Evolutionary conservation across 1,139 yeast species (phyloP).

Genomic region (Suhomyces maxii): DNA sequence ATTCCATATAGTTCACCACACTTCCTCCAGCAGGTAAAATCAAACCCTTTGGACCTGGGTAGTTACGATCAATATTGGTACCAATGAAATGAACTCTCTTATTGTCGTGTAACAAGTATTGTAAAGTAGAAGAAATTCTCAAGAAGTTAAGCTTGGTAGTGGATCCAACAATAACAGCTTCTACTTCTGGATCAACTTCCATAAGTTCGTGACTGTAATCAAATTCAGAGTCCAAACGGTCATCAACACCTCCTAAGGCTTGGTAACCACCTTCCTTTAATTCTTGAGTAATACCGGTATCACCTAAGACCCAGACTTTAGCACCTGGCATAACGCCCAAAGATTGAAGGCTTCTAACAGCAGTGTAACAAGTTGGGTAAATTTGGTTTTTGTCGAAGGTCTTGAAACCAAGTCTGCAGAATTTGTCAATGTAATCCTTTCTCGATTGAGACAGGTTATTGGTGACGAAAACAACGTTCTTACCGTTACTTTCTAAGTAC

Average conservation of each 20-base stretch:
- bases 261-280: slow-evolving; percentile 64
- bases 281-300: slow-evolving; percentile 76
- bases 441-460: slow-evolving; percentile 44
- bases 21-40: slow-evolving; percentile 46
- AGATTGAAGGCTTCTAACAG: slow-evolving; percentile 23
- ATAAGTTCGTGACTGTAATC: slow-evolving; percentile 49
- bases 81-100: slow-evolving; percentile 41
- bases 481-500: slow-evolving; percentile 43
- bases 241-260: slow-evolving; percentile 72
- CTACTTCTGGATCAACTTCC: slow-evolving; percentile 39
- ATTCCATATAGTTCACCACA: slow-evolving; percentile 40
- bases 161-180: slow-evolving; percentile 44
- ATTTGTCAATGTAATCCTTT: slow-evolving; percentile 32
- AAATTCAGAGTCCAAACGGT: slow-evolving; percentile 29
- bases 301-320: slow-evolving; percentile 87
- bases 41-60: slow-evolving; percentile 42
- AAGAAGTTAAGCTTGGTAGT: slow-evolving; percentile 40
- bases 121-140: slow-evolving; percentile 41
- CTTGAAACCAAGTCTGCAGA: slow-evolving; percentile 32
- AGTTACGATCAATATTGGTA: slow-evolving; percentile 41
- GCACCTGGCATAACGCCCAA: slow-evolving; percentile 26
- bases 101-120: slow-evolving; percentile 35
- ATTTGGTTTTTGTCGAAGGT: slow-evolving; percentile 29
- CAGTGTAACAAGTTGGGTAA: slow-evolving; percentile 44
- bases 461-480: slow-evolving; percentile 38